A percentile compares a stretch with the other conserved stretches of the same genome.
Evolutionary conservation across 495 filamentous ascomycete genomes (phyloP).

Genomic region (Tuber umbilicatum): DNA sequence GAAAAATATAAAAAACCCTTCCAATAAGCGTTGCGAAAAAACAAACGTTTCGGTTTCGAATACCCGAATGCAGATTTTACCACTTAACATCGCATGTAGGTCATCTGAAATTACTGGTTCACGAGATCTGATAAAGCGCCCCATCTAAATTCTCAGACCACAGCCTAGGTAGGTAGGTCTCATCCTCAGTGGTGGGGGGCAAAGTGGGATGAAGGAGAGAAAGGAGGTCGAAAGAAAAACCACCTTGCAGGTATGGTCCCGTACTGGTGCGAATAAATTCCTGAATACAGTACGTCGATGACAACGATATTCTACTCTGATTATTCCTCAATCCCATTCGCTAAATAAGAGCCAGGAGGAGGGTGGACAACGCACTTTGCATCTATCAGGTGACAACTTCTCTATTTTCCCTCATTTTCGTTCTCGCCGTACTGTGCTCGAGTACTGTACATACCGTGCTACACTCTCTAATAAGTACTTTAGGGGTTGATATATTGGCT

Average conservation of each 20-base stretch:
- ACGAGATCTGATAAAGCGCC: not conserved
- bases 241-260: not conserved
- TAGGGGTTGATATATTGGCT: not conserved
- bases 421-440: not conserved
- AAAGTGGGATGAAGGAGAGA: not conserved
- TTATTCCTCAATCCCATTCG: not conserved
- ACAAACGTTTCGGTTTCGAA: slow-evolving; percentile 1
- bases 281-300: not conserved
- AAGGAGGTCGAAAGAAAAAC: not conserved
- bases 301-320: not conserved
- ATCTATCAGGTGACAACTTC: slow-evolving; percentile 2
- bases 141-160: not conserved
- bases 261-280: not conserved
- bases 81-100: not conserved
- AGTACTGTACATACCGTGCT: not conserved
- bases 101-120: not conserved
- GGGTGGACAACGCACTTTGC: not conserved
- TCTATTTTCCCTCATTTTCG: not conserved
- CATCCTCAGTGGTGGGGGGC: not conserved
- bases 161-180: not conserved
- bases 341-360: not conserved
- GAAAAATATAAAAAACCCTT: not conserved
- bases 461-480: not conserved
- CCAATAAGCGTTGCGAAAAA: not conserved
- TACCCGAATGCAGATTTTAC: slow-evolving; percentile 2